Evolutionary conservation across 2,329 filamentous ascomycete genomes (phyloP), one percentile per base, ranked within the genome.

Genomic region (Colletotrichum sp.): DNA sequence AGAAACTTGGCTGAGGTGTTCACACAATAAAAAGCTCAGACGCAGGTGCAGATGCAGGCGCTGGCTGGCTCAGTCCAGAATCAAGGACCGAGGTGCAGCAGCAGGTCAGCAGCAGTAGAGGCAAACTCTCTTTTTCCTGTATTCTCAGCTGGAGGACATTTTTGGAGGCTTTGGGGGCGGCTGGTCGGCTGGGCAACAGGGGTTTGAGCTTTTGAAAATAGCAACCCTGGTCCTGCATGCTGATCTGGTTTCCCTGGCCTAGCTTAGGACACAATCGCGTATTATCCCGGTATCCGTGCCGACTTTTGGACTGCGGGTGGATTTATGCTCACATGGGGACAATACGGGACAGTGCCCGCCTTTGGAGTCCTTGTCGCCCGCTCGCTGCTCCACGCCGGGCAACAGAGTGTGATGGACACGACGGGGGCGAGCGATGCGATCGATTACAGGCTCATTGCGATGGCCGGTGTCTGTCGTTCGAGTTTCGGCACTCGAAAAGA

Each of bases 181-280:
- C 63, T 59, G 69, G 71, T 73, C 71, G 71, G 24, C 71, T 57
- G 47, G 68, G 71, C 68, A 73, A 73, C 71, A 63, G 61, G 68
- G 71, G 71, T 31, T 73, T 43, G 67, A 66, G 67, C 67, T 72
- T 51, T 51, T 43, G 62, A 66, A 63, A 71, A 73, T 73, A 71
- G 71, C 55, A 73, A 58, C 68, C 71, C 62, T 67, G 62, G 68
- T 73, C 68, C 68, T 73, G 68, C 71, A 63, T 73, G 71, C 55
- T 71, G 71, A 73, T 73, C 71, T 66, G 71, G 67, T 43, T 54
- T 68, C 33, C 24, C 27, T 70, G 55, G 71, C 66, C 71, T 66
- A 73, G 47, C 21, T 58, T 58, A 55, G 70, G 33, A 27, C 29
- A 59, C 58, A 67, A 67, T 24, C 27, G 65, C 34, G 57, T 34